Conservation (phyloP, 257 asterid genomes). For the Thymus mandschuricus region DNA sequence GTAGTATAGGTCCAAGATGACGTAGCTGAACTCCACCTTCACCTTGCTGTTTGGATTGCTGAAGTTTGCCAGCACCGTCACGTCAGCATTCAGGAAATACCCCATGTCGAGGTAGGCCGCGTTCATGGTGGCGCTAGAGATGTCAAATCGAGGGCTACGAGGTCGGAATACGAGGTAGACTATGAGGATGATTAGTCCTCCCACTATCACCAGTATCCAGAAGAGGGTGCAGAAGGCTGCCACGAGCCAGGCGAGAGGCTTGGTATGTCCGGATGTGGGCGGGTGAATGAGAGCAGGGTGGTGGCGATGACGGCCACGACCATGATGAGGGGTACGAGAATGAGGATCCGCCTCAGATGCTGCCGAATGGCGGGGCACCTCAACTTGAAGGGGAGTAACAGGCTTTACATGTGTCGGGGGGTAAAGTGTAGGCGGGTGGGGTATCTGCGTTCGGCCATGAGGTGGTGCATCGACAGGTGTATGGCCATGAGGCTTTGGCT, state of each 20-base stretch:
- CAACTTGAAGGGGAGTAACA: constrained; percentile 24
- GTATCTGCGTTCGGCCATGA: constrained; percentile 21
- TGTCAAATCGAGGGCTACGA: constrained; percentile 73
- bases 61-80: constrained; percentile 81
- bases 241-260: constrained; percentile 74
- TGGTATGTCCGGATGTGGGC: constrained; percentile 42
- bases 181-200: constrained; percentile 68
- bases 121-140: constrained; percentile 67
- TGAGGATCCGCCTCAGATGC: constrained; percentile 17
- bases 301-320: neutral
- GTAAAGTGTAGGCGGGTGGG: neutral
- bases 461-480: constrained; percentile 29
- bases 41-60: constrained; percentile 85
- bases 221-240: constrained; percentile 78
- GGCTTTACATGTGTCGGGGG: constrained; percentile 14
- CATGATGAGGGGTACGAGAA: neutral
- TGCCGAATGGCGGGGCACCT: constrained; percentile 25
- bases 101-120: constrained; percentile 97
- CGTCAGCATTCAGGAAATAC: constrained; percentile 73
- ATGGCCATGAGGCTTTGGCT: constrained; percentile 15
- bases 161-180: constrained; percentile 81
- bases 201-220: constrained; percentile 78
- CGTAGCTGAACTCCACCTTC: constrained; percentile 67
- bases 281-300: constrained; percentile 33
- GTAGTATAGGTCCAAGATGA: constrained; percentile 63